Conservation (phyloP, 305 asterid genomes). For the Coffea humblotiana region DNA sequence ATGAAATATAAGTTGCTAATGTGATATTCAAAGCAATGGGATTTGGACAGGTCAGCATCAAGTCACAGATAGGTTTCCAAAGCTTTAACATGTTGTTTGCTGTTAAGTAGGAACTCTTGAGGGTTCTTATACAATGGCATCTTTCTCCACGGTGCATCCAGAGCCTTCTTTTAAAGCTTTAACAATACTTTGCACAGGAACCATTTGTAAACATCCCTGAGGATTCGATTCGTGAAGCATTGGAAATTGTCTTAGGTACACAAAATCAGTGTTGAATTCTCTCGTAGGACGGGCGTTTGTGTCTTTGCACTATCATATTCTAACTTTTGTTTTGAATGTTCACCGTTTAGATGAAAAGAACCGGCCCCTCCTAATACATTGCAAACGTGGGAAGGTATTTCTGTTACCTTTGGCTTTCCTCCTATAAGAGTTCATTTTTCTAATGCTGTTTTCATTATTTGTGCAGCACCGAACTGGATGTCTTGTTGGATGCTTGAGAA, state of each 20-base stretch:
- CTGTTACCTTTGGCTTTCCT: neutral
- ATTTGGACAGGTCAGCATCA: neutral
- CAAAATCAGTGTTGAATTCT: constrained; percentile 11
- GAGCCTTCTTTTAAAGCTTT: constrained; percentile 11
- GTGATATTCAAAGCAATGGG: neutral
- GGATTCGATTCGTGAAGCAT: constrained; percentile 54
- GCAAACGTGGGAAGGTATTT: constrained; percentile 90
- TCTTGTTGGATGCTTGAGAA: constrained; percentile 86
- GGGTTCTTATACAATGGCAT: neutral
- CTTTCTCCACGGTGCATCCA: neutral
- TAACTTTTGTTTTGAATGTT: constrained; percentile 2
- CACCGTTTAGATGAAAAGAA: constrained; percentile 58
- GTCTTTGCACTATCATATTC: constrained; percentile 2
- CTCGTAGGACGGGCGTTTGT: neutral
- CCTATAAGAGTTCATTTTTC: neutral
- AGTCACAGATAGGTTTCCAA: neutral
- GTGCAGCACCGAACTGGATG: constrained; percentile 81
- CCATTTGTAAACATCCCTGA: constrained; percentile 69
- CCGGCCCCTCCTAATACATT: constrained; percentile 80
- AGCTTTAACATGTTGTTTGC: neutral
- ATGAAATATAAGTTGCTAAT: neutral
- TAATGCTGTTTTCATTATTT: neutral
- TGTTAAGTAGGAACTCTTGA: neutral
- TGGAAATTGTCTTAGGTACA: constrained; percentile 61
- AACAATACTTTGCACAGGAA: constrained; percentile 54